Base-by-base conservation (phyloP, 768 basidiomycete species). In the Phanerochaete sordida region DNA sequence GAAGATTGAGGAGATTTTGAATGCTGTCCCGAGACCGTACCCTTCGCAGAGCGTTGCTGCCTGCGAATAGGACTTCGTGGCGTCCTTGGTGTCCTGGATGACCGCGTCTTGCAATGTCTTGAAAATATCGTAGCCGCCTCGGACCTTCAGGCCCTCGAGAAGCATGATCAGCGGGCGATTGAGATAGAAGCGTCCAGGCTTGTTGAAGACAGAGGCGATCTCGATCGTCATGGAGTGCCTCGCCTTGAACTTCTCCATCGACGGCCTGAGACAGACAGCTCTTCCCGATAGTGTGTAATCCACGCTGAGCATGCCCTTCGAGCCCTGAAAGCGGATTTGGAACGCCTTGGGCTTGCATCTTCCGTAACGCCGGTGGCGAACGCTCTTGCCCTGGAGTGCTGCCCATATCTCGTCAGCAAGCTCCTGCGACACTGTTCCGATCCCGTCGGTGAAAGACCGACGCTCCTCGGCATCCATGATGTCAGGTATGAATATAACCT, bases 91-190 rank as follows among this genome's bases (percentile, higher is more conserved):
- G 26, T 81, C 74, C 23, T 61, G 44, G 13, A 86, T 54, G 16
- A 51, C 61, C 9, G 31, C 57, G 16, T 53, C 56, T 77, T 15
- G 84, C 82, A n/a, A 59, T 64, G 37, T 79, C 77, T 66, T 87
- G 85, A 59, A 81, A 77, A 3, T 60, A 23, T 59, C 81, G 69
- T 74, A 87, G 85, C 24, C 64, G 53, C 77, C 81, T 1, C 75
- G 72, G 31, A 87, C 73, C 0, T 85, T 84, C 5, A 87, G 74
- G 9, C 80, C 81, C 65, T 76, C 76, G 23, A 79, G 69, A 19
- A 88, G 74, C 82, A 84, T 85, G 62, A 89, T 85, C 15, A 89
- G 70, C 0, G 85, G 84, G 1, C 85, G 74, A 63, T 87, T 86
- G 15, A 76, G 66, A 33, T 66, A 86, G 58, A 83, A 85, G 13